These are phyloP conservation scores for Xylariomycetidae sp. DNA, from an alignment of 2,329 filamentous ascomycete species.

Conservation along the genomic window DNA sequence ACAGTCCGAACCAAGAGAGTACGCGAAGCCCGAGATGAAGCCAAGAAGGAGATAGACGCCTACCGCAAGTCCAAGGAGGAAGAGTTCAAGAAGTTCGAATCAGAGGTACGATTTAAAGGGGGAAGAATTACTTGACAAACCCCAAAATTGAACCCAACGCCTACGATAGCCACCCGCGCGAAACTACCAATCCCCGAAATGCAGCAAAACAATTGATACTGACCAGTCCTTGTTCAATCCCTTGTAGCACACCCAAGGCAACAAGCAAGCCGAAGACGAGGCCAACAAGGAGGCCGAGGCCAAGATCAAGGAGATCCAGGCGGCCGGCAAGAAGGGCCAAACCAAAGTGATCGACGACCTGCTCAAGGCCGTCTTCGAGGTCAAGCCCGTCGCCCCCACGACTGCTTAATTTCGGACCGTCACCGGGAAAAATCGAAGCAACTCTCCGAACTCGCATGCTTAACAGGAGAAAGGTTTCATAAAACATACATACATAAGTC, in stretches of 20 bases:
- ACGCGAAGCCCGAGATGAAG: slow-evolving; percentile 92
- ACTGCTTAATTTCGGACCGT: too few species aligned
- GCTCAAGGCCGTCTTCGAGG: slow-evolving; percentile 77
- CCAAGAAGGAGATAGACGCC: slow-evolving; percentile 94
- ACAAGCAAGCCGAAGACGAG: slow-evolving; percentile 72
- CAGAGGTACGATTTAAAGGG: slow-evolving; percentile 43
- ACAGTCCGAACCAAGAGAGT: slow-evolving; percentile 87
- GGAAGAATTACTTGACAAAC: slow-evolving; percentile 1
- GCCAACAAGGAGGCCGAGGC: slow-evolving; percentile 75
- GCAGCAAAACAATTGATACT: too few species aligned
- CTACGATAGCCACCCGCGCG: too few species aligned
- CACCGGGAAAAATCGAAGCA: too few species aligned
- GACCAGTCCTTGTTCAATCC: too few species aligned
- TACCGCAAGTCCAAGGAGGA: slow-evolving; percentile 87
- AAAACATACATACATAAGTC: too few species aligned
- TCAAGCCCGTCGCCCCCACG: slow-evolving; percentile 61
- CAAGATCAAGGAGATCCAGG: slow-evolving; percentile 78
- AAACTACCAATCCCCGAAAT: too few species aligned
- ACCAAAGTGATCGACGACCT: slow-evolving; percentile 77
- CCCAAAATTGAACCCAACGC: too few species aligned
- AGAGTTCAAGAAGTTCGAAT: slow-evolving; percentile 92
- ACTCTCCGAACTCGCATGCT: too few species aligned
- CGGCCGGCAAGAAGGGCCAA: slow-evolving; percentile 74
- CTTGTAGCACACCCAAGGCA: slow-evolving; percentile 93
- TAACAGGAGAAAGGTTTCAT: too few species aligned